Evolutionary conservation across 371 early-diverging fungal genomes (phyloP).

Genomic region (Coemansia sp.): DNA sequence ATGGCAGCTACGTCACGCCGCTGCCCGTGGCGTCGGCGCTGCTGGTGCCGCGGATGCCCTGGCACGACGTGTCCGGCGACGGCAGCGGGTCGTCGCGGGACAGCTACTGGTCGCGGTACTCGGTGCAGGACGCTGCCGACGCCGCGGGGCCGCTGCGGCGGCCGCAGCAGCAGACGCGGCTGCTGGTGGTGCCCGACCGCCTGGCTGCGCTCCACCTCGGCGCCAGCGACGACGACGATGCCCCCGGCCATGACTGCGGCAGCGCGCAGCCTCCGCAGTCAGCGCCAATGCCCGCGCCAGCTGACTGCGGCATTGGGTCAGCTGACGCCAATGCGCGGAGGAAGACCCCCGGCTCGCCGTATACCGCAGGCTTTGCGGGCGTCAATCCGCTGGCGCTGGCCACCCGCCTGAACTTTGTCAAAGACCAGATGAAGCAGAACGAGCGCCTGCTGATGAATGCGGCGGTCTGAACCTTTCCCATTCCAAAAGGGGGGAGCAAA

Average conservation of each 20-base stretch:
- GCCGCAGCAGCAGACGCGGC: constrained; percentile 13
- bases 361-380: constrained; percentile 7
- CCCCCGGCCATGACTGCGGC: not conserved
- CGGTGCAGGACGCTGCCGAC: constrained; percentile 1
- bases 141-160: constrained; percentile 13
- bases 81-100: constrained; percentile 26
- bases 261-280: not conserved
- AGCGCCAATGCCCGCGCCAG: not conserved
- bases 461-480: not conserved
- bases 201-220: constrained; percentile 20
- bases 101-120: constrained; percentile 48
- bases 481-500: too few species aligned
- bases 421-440: constrained; percentile 40
- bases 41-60: not conserved
- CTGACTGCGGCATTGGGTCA: constrained; percentile 11
- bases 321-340: not conserved
- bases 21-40: not conserved
- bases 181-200: constrained; percentile 35
- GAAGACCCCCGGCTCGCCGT: constrained; percentile 2
- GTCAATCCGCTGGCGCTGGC: constrained; percentile 43
- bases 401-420: constrained; percentile 39
- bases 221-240: not conserved
- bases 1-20: constrained; percentile 8
- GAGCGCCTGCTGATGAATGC: constrained; percentile 20
- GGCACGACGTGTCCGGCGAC: not conserved